Base-by-base conservation (phyloP, 2,329 filamentous ascomycete genomes). In the Xenoacremonium recifei region DNA sequence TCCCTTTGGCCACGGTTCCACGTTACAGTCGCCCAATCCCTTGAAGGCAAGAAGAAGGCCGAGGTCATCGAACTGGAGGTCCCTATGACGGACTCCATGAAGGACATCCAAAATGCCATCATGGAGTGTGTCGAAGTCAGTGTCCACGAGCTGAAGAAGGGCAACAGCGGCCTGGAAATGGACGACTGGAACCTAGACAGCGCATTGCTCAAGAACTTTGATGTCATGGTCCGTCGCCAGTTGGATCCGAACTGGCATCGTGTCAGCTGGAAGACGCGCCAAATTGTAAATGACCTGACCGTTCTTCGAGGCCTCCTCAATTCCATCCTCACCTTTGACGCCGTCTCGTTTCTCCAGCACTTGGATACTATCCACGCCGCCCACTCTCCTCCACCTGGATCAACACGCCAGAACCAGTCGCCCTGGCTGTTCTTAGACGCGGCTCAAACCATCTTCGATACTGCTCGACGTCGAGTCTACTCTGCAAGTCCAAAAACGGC, bases 1-100 rank as follows among this genome's bases (percentile, higher is more conserved):
- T 91, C 91, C 0, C 68, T 99, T 12, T 99, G 92, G 83, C 93
- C 93, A 3, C 80, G 93, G 16, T 99, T 96, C 58, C 93, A 99
- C 60, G 80, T 96, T 44, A 84, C 87, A 1, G 90, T 99, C 5
- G 90, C 91, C 0, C 82, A 89, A 55, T 89, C 90, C 3, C 73
- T 99, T 3, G 93, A 99, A 65, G 91, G 91, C 9, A 88, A 87
- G 63, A 88, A 88, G 61, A 96, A 92, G 62, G 92, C 93, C 4
- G 93, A 99, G 66, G 93, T 99, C 34, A 95, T 99, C 50, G 93
- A 99, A 67, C 75, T 97, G 18, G 93, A 96, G 65, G 87, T 99
- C 5, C 85, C 89, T 20, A 97, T 99, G 92, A 96, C 89, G 5
- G 88, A 95, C 27, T 79, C 83, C 37, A 99, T 99, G 93, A 80